Percentiles rank a stretch among this genome's conserved stretches.
Conservation (phyloP, 2,329 filamentous ascomycete species). For the Nannizzia gypsea region DNA sequence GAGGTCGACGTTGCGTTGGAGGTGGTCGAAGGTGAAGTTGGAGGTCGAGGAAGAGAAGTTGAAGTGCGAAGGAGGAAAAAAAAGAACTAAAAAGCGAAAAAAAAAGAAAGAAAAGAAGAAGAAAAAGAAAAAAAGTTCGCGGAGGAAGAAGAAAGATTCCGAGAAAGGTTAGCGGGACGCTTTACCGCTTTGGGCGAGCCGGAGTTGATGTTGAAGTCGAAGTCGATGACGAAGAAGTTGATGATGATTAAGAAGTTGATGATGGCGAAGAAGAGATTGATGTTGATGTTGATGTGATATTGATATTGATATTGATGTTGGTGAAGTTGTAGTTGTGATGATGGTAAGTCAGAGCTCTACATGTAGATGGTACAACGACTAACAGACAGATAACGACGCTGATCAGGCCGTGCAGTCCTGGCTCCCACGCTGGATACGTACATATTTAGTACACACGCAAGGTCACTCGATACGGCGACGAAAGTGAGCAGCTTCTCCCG, state of each 20-base stretch:
- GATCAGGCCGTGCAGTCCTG: constrained; percentile 1
- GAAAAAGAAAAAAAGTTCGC: constrained; percentile 5
- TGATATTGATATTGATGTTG: too few species aligned
- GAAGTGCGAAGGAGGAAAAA: constrained; percentile 3
- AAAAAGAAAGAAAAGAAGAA: constrained; percentile 2
- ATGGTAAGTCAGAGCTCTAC: too few species aligned
- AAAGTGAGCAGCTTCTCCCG: not conserved
- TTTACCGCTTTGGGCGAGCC: not conserved
- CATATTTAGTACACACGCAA: too few species aligned
- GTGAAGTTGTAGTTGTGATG: not conserved
- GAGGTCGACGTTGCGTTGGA: not conserved
- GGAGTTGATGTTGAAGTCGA: not conserved
- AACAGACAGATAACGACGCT: not conserved
- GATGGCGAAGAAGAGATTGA: too few species aligned
- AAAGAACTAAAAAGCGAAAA: constrained; percentile 4
- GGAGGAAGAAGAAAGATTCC: not conserved
- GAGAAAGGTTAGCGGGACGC: constrained; percentile 2
- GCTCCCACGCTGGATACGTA: not conserved
- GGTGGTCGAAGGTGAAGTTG: not conserved
- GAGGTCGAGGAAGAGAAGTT: not conserved
- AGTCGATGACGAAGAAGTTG: not conserved
- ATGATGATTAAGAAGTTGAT: too few species aligned
- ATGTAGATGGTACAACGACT: not conserved
- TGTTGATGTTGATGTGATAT: too few species aligned
- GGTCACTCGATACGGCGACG: not conserved